Evolutionary conservation across 108 stramenopile genomes (phyloP), one percentile per base, ranked within the genome.

Genomic region (Conticribra guillardii): DNA sequence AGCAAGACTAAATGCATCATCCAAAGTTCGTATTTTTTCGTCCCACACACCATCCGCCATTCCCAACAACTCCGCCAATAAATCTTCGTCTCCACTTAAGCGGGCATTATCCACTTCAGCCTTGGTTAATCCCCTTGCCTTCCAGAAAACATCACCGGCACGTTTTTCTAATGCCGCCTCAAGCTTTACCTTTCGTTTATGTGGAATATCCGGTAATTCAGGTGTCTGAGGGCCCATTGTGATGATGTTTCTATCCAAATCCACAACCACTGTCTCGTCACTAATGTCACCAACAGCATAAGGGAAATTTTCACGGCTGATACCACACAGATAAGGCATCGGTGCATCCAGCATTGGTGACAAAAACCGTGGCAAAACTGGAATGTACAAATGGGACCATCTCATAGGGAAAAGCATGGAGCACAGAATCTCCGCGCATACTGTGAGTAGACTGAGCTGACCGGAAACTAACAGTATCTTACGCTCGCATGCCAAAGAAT

Each of bases 351-450:
- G 52, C 84, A 96, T 93, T 19, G 94, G 94, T 51, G 82, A 79
- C 34, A 97, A 50, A 50, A 89, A 88, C 17, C 81, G 76, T 16
- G 96, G 96, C 17, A 97, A 65, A 34, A 93, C 55, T 2, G 96
- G 96, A 48, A 97, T 89, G 54, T 97, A 97, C 52, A 93, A 64
- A 60, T 97, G 94, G 47, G 83, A 89, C 98, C 97, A 99, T 70
- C 85, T 80, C 83, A 99, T 88, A 17, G 98, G 98, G 68, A 97
- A 98, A 15, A 98, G 79, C 26, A 99, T 82, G 4, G 96, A 96
- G 34, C 86, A 84, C 50, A 99, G 83, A 33, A 96, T 96, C 80
- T 99, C 98, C n/a, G 94, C 84, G 58, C 91, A 89, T 3, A 96
- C 88, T 0, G 94, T 96, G 54, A 98, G 71, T 17, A 98, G 48